These are phyloP conservation scores for Aspergillus sclerotioniger DNA, from an alignment of 495 filamentous ascomycete species.

Conservation along the genomic window DNA sequence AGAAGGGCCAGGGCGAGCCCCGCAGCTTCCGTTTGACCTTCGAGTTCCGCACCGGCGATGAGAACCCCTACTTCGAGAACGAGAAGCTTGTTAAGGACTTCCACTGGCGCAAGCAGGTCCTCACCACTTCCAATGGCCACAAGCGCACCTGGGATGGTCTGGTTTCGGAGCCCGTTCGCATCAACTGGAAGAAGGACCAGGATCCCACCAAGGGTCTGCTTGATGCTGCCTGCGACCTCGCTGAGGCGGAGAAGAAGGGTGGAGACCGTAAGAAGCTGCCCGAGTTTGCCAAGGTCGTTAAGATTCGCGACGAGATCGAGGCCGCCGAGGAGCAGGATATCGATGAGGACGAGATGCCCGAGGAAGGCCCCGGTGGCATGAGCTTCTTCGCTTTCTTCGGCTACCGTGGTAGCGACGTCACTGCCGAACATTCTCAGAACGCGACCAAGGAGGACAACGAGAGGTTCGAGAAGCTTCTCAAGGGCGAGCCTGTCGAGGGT, in stretches of 20 bases:
- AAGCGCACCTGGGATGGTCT: conserved; percentile 65
- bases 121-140: conserved; percentile 37
- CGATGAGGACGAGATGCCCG: conserved; percentile 48
- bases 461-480: conserved; percentile 52
- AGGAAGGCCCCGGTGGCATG: conserved; percentile 51
- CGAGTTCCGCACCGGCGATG: conserved; percentile 42
- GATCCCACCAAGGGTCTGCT: conserved; percentile 82
- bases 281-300: conserved; percentile 50
- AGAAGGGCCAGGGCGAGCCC: conserved; percentile 50
- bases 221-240: conserved; percentile 64
- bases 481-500: conserved; percentile 49
- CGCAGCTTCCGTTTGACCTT: conserved; percentile 46
- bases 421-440: conserved; percentile 64
- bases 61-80: conserved; percentile 76
- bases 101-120: conserved; percentile 63
- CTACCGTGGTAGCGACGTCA: conserved; percentile 63
- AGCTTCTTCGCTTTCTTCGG: conserved; percentile 91
- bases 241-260: conserved; percentile 60
- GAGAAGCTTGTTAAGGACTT: conserved; percentile 82
- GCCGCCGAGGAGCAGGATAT: conserved; percentile 38
- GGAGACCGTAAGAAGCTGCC: conserved; percentile 39
- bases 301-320: conserved; percentile 42
- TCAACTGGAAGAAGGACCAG: conserved; percentile 82
- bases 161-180: conserved; percentile 79
- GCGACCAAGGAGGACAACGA: conserved; percentile 59